Evolutionary conservation across 129 eudicot species (phyloP).

Genomic region (Artemisia tridentata): DNA sequence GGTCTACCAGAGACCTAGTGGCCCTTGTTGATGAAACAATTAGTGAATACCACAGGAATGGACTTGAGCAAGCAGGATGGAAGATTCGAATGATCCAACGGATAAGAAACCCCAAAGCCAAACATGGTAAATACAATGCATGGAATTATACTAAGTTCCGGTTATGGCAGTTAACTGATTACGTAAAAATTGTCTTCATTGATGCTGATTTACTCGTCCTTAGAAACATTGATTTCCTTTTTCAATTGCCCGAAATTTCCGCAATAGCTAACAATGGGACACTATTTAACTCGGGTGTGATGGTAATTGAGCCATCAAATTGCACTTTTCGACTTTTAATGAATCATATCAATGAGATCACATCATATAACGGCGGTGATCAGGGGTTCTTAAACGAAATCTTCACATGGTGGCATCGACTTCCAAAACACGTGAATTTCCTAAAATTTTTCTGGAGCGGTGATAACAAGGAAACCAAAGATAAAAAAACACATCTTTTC

Average conservation of each 20-base stretch:
- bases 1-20: conserved; percentile 74
- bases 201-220: conserved; percentile 9
- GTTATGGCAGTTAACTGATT: conserved; percentile 15
- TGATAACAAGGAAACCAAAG: conserved; percentile 47
- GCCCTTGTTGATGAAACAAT: conserved; percentile 72
- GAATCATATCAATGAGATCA: neutral
- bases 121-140: neutral
- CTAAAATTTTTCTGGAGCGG: conserved; percentile 53
- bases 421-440: conserved; percentile 62
- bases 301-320: conserved; percentile 17
- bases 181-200: conserved; percentile 6
- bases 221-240: conserved; percentile 9
- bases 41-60: conserved; percentile 52
- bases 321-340: conserved; percentile 2
- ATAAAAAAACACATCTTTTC: conserved; percentile 41
- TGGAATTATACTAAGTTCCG: conserved; percentile 13
- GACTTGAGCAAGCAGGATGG: conserved; percentile 43
- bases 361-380: conserved; percentile 11
- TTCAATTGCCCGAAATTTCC: neutral
- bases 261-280: neutral
- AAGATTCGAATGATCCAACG: neutral
- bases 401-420: conserved; percentile 18
- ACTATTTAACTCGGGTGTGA: conserved; percentile 9
- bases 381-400: conserved; percentile 16
- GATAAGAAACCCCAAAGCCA: conserved; percentile 11